phyloP scores from a whole-genome alignment of 306 rosid species.

The Vigna mungo region DNA sequence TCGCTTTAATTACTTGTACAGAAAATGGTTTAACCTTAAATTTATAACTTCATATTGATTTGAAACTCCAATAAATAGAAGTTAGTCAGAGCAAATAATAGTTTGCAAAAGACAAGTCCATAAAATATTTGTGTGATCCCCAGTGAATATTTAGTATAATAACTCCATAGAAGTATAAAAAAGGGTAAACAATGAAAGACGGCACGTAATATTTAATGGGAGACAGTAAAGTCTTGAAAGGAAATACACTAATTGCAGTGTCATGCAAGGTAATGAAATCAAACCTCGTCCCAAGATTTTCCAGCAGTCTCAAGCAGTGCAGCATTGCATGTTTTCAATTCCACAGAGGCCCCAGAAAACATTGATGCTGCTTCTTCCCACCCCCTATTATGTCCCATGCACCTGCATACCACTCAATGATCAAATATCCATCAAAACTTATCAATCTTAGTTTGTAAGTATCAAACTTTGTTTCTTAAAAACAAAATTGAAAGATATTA shows the following conservation, averaged over 20 bases:
- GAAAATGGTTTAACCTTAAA: background rate
- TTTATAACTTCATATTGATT: background rate
- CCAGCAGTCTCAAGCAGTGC: slow-evolving; percentile 92
- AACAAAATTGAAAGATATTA: slow-evolving; percentile 17
- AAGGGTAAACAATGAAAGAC: background rate
- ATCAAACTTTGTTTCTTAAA: background rate
- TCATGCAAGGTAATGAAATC: slow-evolving; percentile 39
- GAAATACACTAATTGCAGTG: background rate
- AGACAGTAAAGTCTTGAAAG: slow-evolving; percentile 31
- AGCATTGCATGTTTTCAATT: slow-evolving; percentile 90
- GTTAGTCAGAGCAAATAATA: slow-evolving; percentile 19
- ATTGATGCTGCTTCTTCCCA: slow-evolving; percentile 99
- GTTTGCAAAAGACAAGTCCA: slow-evolving; percentile 9
- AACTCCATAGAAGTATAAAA: slow-evolving; percentile 2
- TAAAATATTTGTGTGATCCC: background rate
- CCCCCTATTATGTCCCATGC: slow-evolving; percentile 98
- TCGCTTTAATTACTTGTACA: slow-evolving; percentile 15
- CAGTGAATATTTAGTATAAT: slow-evolving; percentile 3
- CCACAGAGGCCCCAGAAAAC: slow-evolving; percentile 83
- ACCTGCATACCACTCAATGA: slow-evolving; percentile 64
- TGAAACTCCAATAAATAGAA: background rate
- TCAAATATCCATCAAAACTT: slow-evolving; percentile 34
- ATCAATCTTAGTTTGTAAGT: slow-evolving; percentile 10
- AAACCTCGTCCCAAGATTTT: slow-evolving; percentile 94
- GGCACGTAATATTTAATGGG: slow-evolving; percentile 24